Conservation (phyloP, 371 early-diverging fungal species). For the Actinomucor elegans region DNA sequence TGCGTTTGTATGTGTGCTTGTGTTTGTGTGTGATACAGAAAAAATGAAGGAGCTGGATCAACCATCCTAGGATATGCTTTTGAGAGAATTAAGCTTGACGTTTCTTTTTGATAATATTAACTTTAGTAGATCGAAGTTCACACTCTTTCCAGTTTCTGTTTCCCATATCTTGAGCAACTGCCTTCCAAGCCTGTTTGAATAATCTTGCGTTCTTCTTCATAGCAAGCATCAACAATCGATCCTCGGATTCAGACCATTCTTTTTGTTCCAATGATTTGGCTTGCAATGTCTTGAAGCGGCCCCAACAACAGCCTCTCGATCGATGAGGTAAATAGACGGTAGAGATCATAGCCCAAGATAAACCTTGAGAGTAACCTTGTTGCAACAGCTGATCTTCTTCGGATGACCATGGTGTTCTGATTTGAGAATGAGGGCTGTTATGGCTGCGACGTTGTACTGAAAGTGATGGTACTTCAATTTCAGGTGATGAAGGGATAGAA, state of each 20-base stretch:
- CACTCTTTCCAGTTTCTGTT: conserved; percentile 41
- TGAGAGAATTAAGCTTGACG: neutral
- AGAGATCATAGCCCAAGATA: conserved; percentile 32
- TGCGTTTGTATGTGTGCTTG: too few relatives aligned
- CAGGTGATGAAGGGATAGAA: conserved; percentile 17
- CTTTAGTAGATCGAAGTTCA: conserved; percentile 22
- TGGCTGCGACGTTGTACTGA: conserved; percentile 14
- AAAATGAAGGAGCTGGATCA: neutral
- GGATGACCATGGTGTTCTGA: conserved; percentile 23
- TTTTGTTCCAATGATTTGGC: conserved; percentile 29
- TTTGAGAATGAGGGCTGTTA: conserved; percentile 13
- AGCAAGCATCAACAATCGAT: conserved; percentile 26
- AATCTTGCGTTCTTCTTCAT: conserved; percentile 34
- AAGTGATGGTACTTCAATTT: neutral
- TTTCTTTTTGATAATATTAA: neutral
- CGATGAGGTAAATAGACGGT: conserved; percentile 25
- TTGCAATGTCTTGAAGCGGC: conserved; percentile 28
- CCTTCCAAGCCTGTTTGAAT: conserved; percentile 45
- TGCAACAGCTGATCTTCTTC: conserved; percentile 24
- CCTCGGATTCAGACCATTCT: conserved; percentile 36
- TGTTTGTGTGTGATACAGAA: neutral
- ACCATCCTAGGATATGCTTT: neutral
- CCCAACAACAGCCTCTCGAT: conserved; percentile 33
- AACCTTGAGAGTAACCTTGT: conserved; percentile 26
- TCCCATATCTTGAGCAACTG: conserved; percentile 33